Evolutionary conservation across 2,329 filamentous ascomycete genomes (phyloP).

Genomic region (Trichoderma gracile): DNA sequence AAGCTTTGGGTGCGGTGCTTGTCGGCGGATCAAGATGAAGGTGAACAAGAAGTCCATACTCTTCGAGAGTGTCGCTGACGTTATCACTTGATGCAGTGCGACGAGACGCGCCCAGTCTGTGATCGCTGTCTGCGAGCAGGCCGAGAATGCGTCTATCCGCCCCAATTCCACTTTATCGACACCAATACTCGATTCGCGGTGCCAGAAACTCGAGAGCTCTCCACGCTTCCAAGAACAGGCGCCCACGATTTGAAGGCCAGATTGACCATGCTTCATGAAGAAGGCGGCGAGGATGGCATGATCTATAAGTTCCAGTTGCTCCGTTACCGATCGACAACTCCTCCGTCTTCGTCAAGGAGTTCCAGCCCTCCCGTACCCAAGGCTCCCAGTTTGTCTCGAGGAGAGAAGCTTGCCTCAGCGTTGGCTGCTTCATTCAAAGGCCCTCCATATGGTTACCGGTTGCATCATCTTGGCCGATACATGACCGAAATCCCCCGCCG

Average conservation of each 20-base stretch:
- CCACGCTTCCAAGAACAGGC: neutral
- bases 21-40: slow-evolving; percentile 10
- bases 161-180: slow-evolving; percentile 3
- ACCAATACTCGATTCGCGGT: neutral
- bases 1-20: neutral
- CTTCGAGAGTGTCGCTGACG: neutral
- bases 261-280: neutral
- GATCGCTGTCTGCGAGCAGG: neutral
- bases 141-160: slow-evolving; percentile 4
- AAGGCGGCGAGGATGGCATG: neutral
- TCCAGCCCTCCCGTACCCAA: neutral
- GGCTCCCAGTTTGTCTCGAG: neutral
- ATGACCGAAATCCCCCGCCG: neutral
- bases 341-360: neutral
- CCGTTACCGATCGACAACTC: neutral
- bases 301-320: slow-evolving; percentile 5
- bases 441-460: neutral
- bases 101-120: neutral
- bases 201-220: neutral
- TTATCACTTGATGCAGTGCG: neutral
- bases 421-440: neutral
- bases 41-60: neutral
- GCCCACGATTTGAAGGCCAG: neutral
- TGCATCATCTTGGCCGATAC: neutral
- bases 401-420: neutral